Percentiles rank a stretch among this genome's conserved stretches.
phyloP scores from a whole-genome alignment of 2,329 filamentous ascomycete species.

The Claviceps maximensis region DNA sequence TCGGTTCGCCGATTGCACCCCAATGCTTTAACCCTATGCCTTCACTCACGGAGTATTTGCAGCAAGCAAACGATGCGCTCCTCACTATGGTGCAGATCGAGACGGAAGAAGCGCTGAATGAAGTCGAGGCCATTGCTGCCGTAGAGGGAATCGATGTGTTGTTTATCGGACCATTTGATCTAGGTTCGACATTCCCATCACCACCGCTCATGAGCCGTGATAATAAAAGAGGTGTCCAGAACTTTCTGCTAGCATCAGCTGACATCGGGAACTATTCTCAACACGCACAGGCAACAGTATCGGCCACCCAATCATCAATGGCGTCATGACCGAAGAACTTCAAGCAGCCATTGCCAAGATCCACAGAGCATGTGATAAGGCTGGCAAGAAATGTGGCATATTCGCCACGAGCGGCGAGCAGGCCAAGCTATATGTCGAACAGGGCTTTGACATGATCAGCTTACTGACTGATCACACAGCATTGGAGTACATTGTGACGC shows the following conservation, averaged over 20 bases:
- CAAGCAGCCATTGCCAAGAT: constrained; percentile 45
- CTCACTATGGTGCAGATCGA: constrained; percentile 57
- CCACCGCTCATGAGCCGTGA: not conserved
- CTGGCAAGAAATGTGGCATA: constrained; percentile 54
- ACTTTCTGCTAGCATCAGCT: not conserved
- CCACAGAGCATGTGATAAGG: constrained; percentile 40
- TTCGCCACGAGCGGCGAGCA: constrained; percentile 44
- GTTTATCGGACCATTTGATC: constrained; percentile 54
- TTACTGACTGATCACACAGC: constrained; percentile 43
- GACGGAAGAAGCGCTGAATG: constrained; percentile 46
- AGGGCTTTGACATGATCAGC: constrained; percentile 50
- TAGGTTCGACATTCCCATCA: constrained; percentile 25
- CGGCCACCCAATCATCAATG: constrained; percentile 47
- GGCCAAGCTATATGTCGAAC: constrained; percentile 38
- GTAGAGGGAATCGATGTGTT: constrained; percentile 48
- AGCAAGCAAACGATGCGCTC: constrained; percentile 36
- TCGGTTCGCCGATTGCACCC: constrained; percentile 33
- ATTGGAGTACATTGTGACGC: constrained; percentile 30
- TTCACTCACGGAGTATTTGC: constrained; percentile 34
- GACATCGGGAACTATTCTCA: not conserved
- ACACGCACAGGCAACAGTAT: constrained; percentile 40
- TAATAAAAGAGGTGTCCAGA: not conserved
- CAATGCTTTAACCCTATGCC: constrained; percentile 30
- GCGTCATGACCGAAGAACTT: constrained; percentile 44
- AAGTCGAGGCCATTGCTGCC: constrained; percentile 47